These are phyloP conservation scores for Astragalus membranaceus DNA, from an alignment of 306 rosid genomes.

Conservation along the genomic window DNA sequence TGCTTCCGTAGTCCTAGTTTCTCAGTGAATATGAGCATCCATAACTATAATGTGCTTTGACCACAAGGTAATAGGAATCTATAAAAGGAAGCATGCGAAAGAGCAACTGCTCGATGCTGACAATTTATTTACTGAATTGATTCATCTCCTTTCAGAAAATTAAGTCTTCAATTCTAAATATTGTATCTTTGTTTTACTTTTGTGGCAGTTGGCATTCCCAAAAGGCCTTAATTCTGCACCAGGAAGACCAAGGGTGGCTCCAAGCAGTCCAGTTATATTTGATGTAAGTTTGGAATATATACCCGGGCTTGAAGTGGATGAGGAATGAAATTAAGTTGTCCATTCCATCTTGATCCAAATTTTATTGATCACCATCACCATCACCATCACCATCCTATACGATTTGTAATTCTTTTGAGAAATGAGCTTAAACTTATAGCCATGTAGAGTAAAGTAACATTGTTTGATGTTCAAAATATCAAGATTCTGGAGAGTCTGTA, in stretches of 20 bases:
- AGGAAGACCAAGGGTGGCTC: constrained; percentile 98
- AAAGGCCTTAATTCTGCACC: constrained; percentile 93
- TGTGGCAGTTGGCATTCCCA: constrained; percentile 86
- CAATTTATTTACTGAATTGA: background rate
- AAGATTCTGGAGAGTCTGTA: background rate
- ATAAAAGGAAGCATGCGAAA: background rate
- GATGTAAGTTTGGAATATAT: constrained; percentile 88
- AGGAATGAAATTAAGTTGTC: constrained; percentile 35
- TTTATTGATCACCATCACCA: background rate
- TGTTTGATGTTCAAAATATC: background rate
- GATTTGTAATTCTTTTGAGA: constrained; percentile 22
- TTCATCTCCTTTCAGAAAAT: background rate
- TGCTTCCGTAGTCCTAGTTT: background rate
- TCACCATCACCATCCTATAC: background rate
- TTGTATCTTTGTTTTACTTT: background rate
- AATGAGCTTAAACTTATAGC: background rate
- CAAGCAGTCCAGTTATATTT: constrained; percentile 85
- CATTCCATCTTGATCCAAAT: background rate
- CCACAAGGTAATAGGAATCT: background rate
- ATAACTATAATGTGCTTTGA: constrained; percentile 1
- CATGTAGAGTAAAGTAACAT: background rate
- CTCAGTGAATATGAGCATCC: background rate
- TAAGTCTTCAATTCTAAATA: background rate
- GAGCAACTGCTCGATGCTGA: background rate
- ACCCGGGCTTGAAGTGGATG: constrained; percentile 82